Base-by-base conservation (phyloP, 2,329 filamentous ascomycete species). In the Tolypocladium amazonense region DNA sequence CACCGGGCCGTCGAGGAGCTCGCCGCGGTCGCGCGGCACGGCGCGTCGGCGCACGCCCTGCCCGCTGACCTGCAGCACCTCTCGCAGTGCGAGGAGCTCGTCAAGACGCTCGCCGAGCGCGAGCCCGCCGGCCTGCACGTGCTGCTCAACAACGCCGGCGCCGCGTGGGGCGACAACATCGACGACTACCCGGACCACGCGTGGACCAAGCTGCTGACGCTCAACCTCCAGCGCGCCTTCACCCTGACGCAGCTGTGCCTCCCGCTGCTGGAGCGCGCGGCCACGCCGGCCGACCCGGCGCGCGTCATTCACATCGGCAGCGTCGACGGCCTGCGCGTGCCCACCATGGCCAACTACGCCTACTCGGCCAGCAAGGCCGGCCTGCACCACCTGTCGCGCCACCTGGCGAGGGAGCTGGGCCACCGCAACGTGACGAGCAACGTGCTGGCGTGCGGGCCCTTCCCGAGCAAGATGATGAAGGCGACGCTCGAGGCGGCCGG, bases 391-490 rank as follows among this genome's bases (percentile, higher is more conserved):
- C 74, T 88, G 67, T 80, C 76, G 55, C 73, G 83, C 35, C 81
- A 85, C 15, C 70, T 88, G 47, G 84, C 85, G 2, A 75, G 78
- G 57, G 82, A 86, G 66, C 72, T 88, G 39, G 86, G 85, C 0
- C 81, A 80, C 60, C 67, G 81, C 52, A 77, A 81, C 58, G 80
- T 88, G 61, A 88, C 85, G 41, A 80, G 76, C 63, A 91, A 91
- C 69, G 84, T 85, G 4, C 73, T 91, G 59, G 88, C 88, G 7
- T 90, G 87, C 67, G 88, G 88, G 3, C 87, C 88, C 3, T 88
- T 88, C 62, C 78, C 85, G 64, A 85, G 79, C 62, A 87, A 86
- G 75, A 88, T 88, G 86, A 87, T 87, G 84, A 79, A 78, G 60
- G 79, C 78, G 25, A 84, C 83, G 60, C 73, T 88, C 61, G 78